phyloP scores from a whole-genome alignment of 2,329 filamentous ascomycete species.

The Monosporascus sp. region DNA sequence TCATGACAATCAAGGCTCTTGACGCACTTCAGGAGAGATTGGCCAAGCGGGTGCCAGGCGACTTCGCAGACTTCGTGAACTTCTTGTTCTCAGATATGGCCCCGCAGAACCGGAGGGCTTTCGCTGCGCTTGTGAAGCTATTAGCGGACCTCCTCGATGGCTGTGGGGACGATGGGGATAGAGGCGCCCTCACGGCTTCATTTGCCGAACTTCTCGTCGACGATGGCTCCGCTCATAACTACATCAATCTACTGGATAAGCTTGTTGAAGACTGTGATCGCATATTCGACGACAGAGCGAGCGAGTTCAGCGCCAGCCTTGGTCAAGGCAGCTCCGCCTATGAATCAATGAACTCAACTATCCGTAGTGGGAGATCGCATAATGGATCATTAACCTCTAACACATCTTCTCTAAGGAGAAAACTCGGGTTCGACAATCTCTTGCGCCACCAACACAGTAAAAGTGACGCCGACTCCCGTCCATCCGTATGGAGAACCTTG shows the following conservation, averaged over 20 bases:
- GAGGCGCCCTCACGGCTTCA: constrained; percentile 79
- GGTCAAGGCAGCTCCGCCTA: constrained; percentile 42
- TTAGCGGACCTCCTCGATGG: constrained; percentile 84
- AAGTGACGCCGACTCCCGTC: constrained; percentile 60
- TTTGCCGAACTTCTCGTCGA: constrained; percentile 83
- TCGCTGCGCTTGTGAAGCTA: constrained; percentile 78
- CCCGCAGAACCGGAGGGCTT: constrained; percentile 68
- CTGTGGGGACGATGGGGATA: constrained; percentile 84
- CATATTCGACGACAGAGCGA: constrained; percentile 65
- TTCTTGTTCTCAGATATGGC: constrained; percentile 62
- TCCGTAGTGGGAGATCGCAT: constrained; percentile 55
- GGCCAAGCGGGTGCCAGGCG: constrained; percentile 62
- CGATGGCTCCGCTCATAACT: constrained; percentile 71
- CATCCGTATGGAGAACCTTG: constrained; percentile 79
- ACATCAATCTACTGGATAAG: constrained; percentile 83
- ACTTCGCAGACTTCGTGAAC: constrained; percentile 67
- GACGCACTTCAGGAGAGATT: constrained; percentile 67
- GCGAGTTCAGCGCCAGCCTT: constrained; percentile 31
- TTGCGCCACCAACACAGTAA: constrained; percentile 79
- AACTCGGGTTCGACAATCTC: constrained; percentile 74
- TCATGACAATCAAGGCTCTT: constrained; percentile 68
- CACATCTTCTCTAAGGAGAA: constrained; percentile 75
- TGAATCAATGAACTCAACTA: constrained; percentile 56
- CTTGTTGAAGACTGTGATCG: constrained; percentile 85
- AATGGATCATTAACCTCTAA: constrained; percentile 79